Evolutionary conservation across 495 filamentous ascomycete genomes (phyloP).

Genomic region (Trichocladium antarcticum): DNA sequence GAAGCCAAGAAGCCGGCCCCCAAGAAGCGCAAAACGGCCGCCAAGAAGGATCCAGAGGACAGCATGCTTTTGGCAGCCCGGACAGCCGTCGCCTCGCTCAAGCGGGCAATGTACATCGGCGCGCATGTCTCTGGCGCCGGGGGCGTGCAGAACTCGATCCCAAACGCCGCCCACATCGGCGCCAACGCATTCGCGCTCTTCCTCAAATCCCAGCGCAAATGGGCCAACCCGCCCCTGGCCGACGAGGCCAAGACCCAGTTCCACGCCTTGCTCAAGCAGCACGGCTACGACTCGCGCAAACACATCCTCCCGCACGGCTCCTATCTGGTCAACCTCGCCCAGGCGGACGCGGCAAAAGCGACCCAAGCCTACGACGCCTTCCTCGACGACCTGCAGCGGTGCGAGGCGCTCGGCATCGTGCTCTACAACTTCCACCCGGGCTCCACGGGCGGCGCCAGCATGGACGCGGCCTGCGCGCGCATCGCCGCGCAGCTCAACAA

Average conservation of each 20-base stretch:
- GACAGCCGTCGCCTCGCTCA: slow-evolving; percentile 49
- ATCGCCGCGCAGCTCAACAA: slow-evolving; percentile 70
- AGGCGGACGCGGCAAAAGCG: slow-evolving; percentile 64
- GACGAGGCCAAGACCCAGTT: slow-evolving; percentile 58
- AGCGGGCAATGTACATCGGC: slow-evolving; percentile 66
- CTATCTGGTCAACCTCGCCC: slow-evolving; percentile 91
- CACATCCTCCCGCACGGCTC: slow-evolving; percentile 85
- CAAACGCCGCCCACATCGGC: slow-evolving; percentile 69
- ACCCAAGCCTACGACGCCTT: slow-evolving; percentile 81
- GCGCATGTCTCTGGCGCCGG: slow-evolving; percentile 86
- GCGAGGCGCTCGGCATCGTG: slow-evolving; percentile 75
- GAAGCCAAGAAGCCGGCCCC: slow-evolving; percentile 20
- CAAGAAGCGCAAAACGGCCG: slow-evolving; percentile 43
- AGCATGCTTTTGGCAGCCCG: slow-evolving; percentile 56
- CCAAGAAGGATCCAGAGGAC: slow-evolving; percentile 32
- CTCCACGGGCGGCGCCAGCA: slow-evolving; percentile 53
- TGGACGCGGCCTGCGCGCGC: slow-evolving; percentile 58
- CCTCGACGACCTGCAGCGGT: slow-evolving; percentile 77
- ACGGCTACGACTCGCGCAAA: slow-evolving; percentile 58
- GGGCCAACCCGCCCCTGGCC: slow-evolving; percentile 71
- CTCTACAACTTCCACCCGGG: slow-evolving; percentile 98
- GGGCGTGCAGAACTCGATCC: slow-evolving; percentile 81
- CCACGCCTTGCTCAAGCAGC: slow-evolving; percentile 49
- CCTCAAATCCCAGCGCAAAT: slow-evolving; percentile 90
- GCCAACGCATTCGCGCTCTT: slow-evolving; percentile 91